Conservation (phyloP, 202 grass and related monocot species). For the Schoenoplectus tabernaemontani region DNA sequence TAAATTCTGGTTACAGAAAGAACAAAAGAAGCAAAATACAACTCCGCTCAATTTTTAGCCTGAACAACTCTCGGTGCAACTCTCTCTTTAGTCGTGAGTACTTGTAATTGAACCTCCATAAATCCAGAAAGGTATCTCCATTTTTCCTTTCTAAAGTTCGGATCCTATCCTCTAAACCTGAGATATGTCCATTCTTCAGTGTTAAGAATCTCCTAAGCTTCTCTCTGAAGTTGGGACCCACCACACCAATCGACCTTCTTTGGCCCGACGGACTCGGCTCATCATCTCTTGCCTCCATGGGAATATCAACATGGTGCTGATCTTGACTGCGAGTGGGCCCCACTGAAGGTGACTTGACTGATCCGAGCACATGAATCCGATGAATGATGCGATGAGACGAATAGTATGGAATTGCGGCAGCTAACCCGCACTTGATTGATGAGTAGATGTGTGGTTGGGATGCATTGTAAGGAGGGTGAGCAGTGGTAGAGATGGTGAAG, state of each 20-base stretch:
- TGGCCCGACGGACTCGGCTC: background rate
- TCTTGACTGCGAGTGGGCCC: background rate
- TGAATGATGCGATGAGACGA: background rate
- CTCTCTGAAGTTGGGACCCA: background rate
- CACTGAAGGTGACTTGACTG: background rate
- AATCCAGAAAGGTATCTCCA: background rate
- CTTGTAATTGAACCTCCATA: background rate
- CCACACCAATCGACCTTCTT: background rate
- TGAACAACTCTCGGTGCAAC: background rate
- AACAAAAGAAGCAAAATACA: conserved; percentile 1
- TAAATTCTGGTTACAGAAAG: background rate
- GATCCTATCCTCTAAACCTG: background rate
- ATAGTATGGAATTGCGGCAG: background rate
- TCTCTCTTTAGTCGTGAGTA: background rate
- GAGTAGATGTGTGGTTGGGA: background rate
- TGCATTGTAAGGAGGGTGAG: background rate
- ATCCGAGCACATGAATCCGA: background rate
- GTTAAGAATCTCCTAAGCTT: conserved; percentile 1
- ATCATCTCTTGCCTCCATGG: background rate
- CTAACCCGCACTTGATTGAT: background rate
- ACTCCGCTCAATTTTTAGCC: background rate
- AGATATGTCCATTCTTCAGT: background rate
- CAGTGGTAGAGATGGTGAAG: background rate
- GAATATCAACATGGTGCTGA: background rate
- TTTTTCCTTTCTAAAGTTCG: background rate